These are phyloP conservation scores for Beauveria sp. DNA, from an alignment of 2,329 filamentous ascomycete genomes.

Conservation along the genomic window DNA sequence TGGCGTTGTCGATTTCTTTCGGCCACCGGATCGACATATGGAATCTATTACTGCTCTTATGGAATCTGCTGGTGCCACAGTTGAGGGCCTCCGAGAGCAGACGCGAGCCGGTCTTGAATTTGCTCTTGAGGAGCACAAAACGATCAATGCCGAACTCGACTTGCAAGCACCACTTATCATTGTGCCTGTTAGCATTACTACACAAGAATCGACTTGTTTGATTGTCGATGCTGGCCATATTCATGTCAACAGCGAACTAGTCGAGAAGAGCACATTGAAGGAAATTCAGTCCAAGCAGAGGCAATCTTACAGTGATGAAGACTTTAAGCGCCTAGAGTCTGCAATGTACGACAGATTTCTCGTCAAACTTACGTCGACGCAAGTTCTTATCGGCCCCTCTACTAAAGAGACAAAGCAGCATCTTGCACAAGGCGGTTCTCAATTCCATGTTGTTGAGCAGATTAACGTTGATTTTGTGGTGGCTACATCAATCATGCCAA, in stretches of 20 bases:
- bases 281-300: slow-evolving; percentile 88
- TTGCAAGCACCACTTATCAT: slow-evolving; percentile 95
- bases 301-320: slow-evolving; percentile 78
- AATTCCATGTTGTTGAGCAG: slow-evolving; percentile 84
- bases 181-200: slow-evolving; percentile 84
- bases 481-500: slow-evolving; percentile 95
- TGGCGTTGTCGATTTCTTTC: slow-evolving; percentile 90
- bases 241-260: slow-evolving; percentile 86
- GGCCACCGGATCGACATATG: slow-evolving; percentile 94
- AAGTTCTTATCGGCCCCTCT: slow-evolving; percentile 89
- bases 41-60: slow-evolving; percentile 94
- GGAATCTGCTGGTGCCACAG: slow-evolving; percentile 91
- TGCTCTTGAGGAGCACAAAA: slow-evolving; percentile 95
- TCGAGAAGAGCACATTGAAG: slow-evolving; percentile 82
- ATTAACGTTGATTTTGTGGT: slow-evolving; percentile 97
- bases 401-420: slow-evolving; percentile 85
- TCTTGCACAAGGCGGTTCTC: slow-evolving; percentile 60
- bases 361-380: slow-evolving; percentile 87
- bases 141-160: slow-evolving; percentile 91
- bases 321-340: slow-evolving; percentile 79
- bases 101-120: slow-evolving; percentile 94
- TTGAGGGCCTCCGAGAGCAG: slow-evolving; percentile 90
- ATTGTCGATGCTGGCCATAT: slow-evolving; percentile 96
- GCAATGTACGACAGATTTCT: slow-evolving; percentile 98
- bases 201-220: slow-evolving; percentile 72